phyloP scores from a whole-genome alignment of 2,329 filamentous ascomycete species.

The Aspergillus sp. region DNA sequence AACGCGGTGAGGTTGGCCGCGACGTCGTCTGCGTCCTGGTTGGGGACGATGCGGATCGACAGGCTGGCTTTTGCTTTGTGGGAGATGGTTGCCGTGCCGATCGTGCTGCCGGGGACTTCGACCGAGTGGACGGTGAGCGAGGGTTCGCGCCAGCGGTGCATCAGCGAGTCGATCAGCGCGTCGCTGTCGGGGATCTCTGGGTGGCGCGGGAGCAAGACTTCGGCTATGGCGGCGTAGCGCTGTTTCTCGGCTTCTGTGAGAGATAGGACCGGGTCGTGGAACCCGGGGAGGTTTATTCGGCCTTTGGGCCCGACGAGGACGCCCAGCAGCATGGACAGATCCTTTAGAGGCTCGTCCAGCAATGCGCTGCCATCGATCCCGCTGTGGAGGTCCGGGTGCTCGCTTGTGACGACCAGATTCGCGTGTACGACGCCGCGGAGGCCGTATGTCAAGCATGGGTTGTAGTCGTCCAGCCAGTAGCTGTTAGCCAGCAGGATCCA shows the following conservation, averaged over 20 bases:
- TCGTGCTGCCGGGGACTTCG: conserved; percentile 70
- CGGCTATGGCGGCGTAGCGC: conserved; percentile 75
- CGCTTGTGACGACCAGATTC: conserved; percentile 77
- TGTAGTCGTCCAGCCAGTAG: conserved; percentile 96
- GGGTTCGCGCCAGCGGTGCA: conserved; percentile 91
- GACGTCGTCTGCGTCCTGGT: conserved; percentile 76
- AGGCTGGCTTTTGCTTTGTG: conserved; percentile 79
- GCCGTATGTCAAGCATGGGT: conserved; percentile 90
- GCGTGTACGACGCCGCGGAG: conserved; percentile 89
- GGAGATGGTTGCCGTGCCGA: conserved; percentile 77
- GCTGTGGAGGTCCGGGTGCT: conserved; percentile 81
- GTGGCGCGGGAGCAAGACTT: conserved; percentile 63
- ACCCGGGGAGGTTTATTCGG: conserved; percentile 72
- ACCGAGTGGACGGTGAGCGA: conserved; percentile 90
- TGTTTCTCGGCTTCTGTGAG: conserved; percentile 66
- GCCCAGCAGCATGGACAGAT: conserved; percentile 73
- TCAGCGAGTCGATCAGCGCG: conserved; percentile 71
- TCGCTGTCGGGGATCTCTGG: conserved; percentile 55
- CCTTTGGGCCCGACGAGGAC: conserved; percentile 75
- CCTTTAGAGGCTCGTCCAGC: conserved; percentile 83
- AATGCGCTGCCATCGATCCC: conserved; percentile 92
- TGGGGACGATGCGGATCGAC: conserved; percentile 84
- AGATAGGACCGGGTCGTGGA: conserved; percentile 75
- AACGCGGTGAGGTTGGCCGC: conserved; percentile 58
- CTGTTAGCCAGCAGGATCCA: conserved; percentile 95